phyloP scores from a whole-genome alignment of 2,329 filamentous ascomycete genomes.

The Fusarium neocosmosporiellum region DNA sequence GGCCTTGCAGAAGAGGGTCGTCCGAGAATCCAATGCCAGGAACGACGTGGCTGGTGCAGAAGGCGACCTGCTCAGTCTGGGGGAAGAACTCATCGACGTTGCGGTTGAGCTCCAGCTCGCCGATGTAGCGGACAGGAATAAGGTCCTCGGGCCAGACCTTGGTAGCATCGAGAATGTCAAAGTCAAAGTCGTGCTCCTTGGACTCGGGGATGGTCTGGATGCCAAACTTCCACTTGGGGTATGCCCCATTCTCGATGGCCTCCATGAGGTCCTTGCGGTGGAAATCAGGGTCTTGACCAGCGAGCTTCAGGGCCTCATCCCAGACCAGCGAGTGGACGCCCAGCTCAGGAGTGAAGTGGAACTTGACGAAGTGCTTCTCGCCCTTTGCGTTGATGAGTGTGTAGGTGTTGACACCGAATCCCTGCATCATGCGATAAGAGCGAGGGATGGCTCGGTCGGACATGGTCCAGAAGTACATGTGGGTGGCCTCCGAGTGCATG shows the following conservation, averaged over 20 bases:
- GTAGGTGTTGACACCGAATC: slow-evolving; percentile 85
- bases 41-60: slow-evolving; percentile 83
- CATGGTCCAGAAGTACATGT: slow-evolving; percentile 86
- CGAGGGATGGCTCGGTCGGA: slow-evolving; percentile 79
- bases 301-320: slow-evolving; percentile 82
- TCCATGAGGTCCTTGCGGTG: slow-evolving; percentile 81
- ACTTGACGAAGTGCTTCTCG: slow-evolving; percentile 80
- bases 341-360: slow-evolving; percentile 78
- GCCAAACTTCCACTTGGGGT: slow-evolving; percentile 83
- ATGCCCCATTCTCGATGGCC: slow-evolving; percentile 77
- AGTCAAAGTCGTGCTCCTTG: slow-evolving; percentile 81
- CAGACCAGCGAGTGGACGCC: slow-evolving; percentile 82
- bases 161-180: slow-evolving; percentile 86
- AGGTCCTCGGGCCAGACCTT: slow-evolving; percentile 87
- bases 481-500: slow-evolving; percentile 73
- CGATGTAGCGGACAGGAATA: slow-evolving; percentile 80
- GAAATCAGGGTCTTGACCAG: slow-evolving; percentile 82
- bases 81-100: slow-evolving; percentile 86
- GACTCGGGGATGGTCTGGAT: slow-evolving; percentile 82
- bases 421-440: slow-evolving; percentile 87
- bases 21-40: slow-evolving; percentile 82
- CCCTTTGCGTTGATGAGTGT: slow-evolving; percentile 75
- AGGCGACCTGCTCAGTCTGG: slow-evolving; percentile 85
- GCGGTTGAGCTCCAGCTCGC: slow-evolving; percentile 81
- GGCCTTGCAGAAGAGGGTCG: slow-evolving; percentile 78